A percentile compares a stretch with the other conserved stretches of the same genome.
These are phyloP conservation scores for Ambrosiella xylebori DNA, from an alignment of 2,329 filamentous ascomycete genomes.

Conservation along the genomic window DNA sequence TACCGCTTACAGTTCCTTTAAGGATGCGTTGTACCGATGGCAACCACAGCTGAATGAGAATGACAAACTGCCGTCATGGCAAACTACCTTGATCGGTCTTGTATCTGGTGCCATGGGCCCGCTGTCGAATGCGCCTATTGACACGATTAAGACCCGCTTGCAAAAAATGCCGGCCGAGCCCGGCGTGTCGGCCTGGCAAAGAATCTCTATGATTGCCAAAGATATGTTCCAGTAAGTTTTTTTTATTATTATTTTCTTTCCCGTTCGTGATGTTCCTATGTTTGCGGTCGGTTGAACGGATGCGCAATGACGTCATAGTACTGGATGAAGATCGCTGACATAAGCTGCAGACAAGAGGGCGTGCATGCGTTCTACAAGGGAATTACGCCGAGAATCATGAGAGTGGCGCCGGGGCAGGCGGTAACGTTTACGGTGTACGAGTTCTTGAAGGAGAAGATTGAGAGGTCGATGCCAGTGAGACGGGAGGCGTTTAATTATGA, in stretches of 20 bases:
- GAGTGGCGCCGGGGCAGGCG: slow-evolving; percentile 87
- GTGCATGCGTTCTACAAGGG: slow-evolving; percentile 96
- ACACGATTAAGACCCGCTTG: slow-evolving; percentile 94
- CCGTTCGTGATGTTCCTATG: neutral
- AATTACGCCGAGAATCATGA: slow-evolving; percentile 93
- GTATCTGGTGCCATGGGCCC: slow-evolving; percentile 90
- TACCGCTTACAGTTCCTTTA: slow-evolving; percentile 91
- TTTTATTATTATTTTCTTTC: neutral
- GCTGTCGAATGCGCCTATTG: slow-evolving; percentile 90
- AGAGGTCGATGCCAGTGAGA: slow-evolving; percentile 24
- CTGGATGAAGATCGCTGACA: slow-evolving; percentile 7
- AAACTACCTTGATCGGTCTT: slow-evolving; percentile 81
- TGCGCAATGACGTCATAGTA: slow-evolving; percentile 7
- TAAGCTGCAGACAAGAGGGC: slow-evolving; percentile 58
- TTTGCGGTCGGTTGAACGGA: slow-evolving; percentile 1
- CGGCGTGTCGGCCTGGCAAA: slow-evolving; percentile 61
- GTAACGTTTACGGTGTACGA: slow-evolving; percentile 65
- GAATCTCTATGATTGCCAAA: slow-evolving; percentile 61
- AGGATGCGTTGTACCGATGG: slow-evolving; percentile 53
- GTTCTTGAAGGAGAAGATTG: slow-evolving; percentile 54
- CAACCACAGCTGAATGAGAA: slow-evolving; percentile 49
- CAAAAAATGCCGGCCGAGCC: slow-evolving; percentile 75
- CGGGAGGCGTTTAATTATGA: slow-evolving; percentile 4
- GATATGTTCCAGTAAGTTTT: slow-evolving; percentile 62
- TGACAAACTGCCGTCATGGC: slow-evolving; percentile 59